Percentiles rank a stretch among this genome's conserved stretches.
These are phyloP conservation scores for Aspergillus olivimuriae DNA, from an alignment of 495 filamentous ascomycete species.

Conservation along the genomic window DNA sequence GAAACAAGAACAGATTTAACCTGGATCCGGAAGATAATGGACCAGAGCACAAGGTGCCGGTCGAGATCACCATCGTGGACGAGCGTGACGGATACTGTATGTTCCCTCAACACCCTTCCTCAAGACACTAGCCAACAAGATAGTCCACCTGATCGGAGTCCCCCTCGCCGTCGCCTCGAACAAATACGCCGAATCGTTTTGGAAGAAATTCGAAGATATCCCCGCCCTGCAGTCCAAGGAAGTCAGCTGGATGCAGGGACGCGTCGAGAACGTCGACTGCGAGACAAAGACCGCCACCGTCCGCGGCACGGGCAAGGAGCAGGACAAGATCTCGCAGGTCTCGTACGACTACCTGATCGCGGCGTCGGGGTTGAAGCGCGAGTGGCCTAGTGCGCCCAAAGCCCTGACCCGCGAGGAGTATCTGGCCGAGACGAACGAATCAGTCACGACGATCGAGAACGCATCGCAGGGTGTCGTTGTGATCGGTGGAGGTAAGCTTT, in stretches of 20 bases:
- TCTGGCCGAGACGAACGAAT: slow-evolving; percentile 41
- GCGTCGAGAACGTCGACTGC: neutral
- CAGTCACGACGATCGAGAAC: neutral
- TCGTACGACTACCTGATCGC: slow-evolving; percentile 54
- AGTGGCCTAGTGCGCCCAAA: slow-evolving; percentile 53
- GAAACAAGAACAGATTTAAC: slow-evolving; percentile 15
- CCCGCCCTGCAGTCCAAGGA: neutral
- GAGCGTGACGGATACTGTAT: slow-evolving; percentile 57
- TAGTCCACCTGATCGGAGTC: slow-evolving; percentile 43
- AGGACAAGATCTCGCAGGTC: slow-evolving; percentile 16
- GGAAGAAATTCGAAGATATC: neutral
- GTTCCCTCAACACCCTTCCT: slow-evolving; percentile 8
- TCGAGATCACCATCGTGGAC: slow-evolving; percentile 53
- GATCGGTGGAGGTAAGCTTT: slow-evolving; percentile 21
- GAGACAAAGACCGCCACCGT: neutral
- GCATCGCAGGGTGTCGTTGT: slow-evolving; percentile 32
- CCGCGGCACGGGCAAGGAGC: slow-evolving; percentile 4
- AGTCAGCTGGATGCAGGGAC: neutral
- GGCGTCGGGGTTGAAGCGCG: slow-evolving; percentile 47
- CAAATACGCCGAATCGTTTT: neutral
- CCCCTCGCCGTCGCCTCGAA: neutral
- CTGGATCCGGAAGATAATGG: neutral
- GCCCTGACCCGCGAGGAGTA: slow-evolving; percentile 41
- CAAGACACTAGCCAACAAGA: neutral
- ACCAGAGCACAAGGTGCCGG: slow-evolving; percentile 26